Base-by-base conservation (phyloP, 441 rosid genomes). In the Euphorbia celastroides region DNA sequence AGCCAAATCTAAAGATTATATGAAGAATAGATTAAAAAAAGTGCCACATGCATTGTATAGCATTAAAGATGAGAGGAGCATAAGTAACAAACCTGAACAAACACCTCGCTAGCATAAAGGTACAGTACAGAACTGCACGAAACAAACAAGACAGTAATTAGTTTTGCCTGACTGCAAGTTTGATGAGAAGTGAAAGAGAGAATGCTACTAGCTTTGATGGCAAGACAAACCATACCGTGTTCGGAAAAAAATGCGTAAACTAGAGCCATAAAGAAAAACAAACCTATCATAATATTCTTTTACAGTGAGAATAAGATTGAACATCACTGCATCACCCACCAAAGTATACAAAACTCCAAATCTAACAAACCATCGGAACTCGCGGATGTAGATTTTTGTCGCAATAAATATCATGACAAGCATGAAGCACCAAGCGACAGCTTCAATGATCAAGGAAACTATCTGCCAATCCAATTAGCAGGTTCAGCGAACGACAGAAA, bases 351-450 rank as follows among this genome's bases (percentile, higher is more conserved):
- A 58, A 65, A 90, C 79, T 52, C 88, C 97, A 59, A 89, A 93
- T 80, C 97, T 82, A 72, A 96, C 93, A 82, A 82, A 84, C 99
- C 98, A 96, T 65, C 99, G 95, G 62, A 90, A 76, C 60, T 96
- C 94, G 34, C 62, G 74, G 75, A 96, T 78, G 75, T 96, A 96
- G 57, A 89, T 82, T 76, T 86, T 90, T 36, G 91, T 89, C 80
- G 92, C 99, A 56, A 90, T 75, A 57, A 70, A 72, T 70, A 84
- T 85, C 97, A 93, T 78, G 68, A 88, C 78, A 67, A 96, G 75
- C 75, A 80, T 67, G 72, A 87, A 84, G 78, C 92, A 86, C 99
- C 99, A 95, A 78, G 96, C 77, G 55, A 87, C 75, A 69, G 93
- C 87, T 81, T 90, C 92, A 71, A 85, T 77, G 42, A 75, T 72